A percentile compares a stretch with the other conserved stretches of the same genome.
phyloP scores from a whole-genome alignment of 352 stramenopile species.

The Globisporangium okanoganense region DNA sequence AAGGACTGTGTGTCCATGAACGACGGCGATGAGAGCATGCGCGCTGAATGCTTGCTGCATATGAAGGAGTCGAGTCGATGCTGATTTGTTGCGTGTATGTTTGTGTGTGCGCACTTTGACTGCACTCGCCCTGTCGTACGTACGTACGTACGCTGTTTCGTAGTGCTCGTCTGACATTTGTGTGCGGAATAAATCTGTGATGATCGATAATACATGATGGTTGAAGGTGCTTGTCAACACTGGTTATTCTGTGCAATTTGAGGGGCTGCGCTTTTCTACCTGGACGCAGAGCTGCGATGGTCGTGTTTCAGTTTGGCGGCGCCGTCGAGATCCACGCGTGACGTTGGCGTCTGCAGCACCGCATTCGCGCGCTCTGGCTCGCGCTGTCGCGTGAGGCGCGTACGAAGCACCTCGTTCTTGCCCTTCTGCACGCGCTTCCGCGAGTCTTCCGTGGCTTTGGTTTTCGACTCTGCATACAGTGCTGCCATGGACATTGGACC shows the following conservation, averaged over 20 bases:
- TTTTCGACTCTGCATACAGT: slow-evolving; percentile 10
- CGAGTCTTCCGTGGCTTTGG: slow-evolving; percentile 14
- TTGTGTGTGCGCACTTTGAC: too few relatives aligned
- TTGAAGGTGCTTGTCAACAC: background rate
- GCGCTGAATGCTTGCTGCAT: background rate
- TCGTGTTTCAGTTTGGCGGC: slow-evolving; percentile 23
- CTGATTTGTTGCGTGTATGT: background rate
- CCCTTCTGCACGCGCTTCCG: slow-evolving; percentile 23
- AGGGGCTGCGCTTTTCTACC: background rate
- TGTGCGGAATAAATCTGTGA: too few relatives aligned
- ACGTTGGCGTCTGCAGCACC: slow-evolving; percentile 22
- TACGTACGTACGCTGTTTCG: too few relatives aligned
- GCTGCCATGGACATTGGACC: slow-evolving; percentile 17
- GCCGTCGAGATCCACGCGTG: slow-evolving; percentile 19
- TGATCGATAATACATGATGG: background rate
- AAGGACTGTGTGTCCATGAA: too few relatives aligned
- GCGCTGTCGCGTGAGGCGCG: slow-evolving; percentile 25
- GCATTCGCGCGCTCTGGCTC: slow-evolving; percentile 19
- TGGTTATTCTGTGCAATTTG: background rate
- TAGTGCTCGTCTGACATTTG: too few relatives aligned
- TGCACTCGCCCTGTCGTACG: too few relatives aligned
- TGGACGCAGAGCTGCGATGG: slow-evolving; percentile 3
- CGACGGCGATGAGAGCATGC: background rate
- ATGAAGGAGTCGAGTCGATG: background rate
- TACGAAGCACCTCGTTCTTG: slow-evolving; percentile 34